phyloP scores from a whole-genome alignment of 2,329 filamentous ascomycete genomes.

The Acrocalymma vagum region DNA sequence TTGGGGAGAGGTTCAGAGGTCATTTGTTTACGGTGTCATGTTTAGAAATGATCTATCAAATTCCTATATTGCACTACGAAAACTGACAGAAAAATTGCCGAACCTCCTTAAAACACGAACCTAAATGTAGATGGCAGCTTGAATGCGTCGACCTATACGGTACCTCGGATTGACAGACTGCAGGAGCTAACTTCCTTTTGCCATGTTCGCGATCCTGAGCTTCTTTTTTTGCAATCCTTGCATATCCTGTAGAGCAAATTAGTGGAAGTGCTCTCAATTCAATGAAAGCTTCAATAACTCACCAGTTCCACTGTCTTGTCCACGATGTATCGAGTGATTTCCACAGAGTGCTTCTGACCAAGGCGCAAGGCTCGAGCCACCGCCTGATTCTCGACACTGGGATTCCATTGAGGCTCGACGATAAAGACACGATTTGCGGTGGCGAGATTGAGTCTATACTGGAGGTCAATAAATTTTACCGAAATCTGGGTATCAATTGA shows the following conservation, averaged over 20 bases:
- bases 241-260: constrained; percentile 47
- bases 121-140: no score
- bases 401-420: constrained; percentile 65
- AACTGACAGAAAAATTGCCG: no score
- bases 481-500: accelerated
- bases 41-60: no score
- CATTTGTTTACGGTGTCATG: no score
- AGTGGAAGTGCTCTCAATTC: no score
- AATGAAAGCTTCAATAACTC: constrained; percentile 19
- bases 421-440: constrained; percentile 60
- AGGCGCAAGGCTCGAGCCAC: constrained; percentile 59
- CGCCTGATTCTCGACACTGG: constrained; percentile 61
- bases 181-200: constrained; percentile 6
- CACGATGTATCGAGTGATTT: constrained; percentile 57
- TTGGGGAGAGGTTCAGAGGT: no score
- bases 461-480: not conserved
- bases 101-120: no score
- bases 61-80: no score
- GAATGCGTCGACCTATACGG: no score
- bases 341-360: constrained; percentile 55
- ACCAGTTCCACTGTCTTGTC: constrained; percentile 56
- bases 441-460: constrained; percentile 56
- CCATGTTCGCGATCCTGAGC: constrained; percentile 25
- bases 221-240: constrained; percentile 44
- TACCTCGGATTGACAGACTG: no score